Evolutionary conservation across 2,329 filamentous ascomycete species (phyloP).

Genomic region (Fusarium coicis): DNA sequence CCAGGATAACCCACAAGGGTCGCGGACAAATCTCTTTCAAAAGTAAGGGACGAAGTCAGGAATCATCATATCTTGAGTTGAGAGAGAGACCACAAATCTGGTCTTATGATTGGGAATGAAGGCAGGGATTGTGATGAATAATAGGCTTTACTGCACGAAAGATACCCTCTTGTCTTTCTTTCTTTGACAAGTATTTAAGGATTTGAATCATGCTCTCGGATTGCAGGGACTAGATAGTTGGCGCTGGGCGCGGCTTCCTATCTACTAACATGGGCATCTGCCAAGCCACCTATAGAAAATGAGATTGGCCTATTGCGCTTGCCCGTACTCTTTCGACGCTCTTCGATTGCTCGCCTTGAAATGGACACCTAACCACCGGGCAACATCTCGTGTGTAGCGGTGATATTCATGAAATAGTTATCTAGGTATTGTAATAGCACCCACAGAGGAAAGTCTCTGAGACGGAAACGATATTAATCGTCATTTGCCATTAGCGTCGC

Average conservation of each 20-base stretch:
- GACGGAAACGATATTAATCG: no score
- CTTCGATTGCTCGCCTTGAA: background rate
- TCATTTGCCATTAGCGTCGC: background rate
- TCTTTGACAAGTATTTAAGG: slow-evolving; percentile 3
- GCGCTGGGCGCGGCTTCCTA: slow-evolving; percentile 1
- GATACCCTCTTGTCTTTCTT: slow-evolving; percentile 21
- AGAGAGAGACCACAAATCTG: background rate
- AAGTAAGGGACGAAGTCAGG: slow-evolving; percentile 32
- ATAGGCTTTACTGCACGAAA: slow-evolving; percentile 1
- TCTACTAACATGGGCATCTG: background rate
- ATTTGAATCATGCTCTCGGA: background rate
- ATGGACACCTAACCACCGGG: background rate
- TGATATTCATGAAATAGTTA: background rate
- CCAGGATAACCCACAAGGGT: slow-evolving; percentile 49
- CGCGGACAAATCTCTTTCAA: slow-evolving; percentile 50
- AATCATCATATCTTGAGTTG: background rate
- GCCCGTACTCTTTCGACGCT: background rate
- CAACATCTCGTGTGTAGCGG: background rate
- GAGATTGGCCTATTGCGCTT: background rate
- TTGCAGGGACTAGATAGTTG: background rate
- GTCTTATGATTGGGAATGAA: background rate
- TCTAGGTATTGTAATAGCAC: background rate
- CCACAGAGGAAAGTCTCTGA: background rate
- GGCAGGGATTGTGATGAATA: background rate
- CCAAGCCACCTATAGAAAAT: background rate